Evolutionary conservation across 768 basidiomycete species (phyloP), one percentile per base, ranked within the genome.

Genomic region (Mycena epipterygia): DNA sequence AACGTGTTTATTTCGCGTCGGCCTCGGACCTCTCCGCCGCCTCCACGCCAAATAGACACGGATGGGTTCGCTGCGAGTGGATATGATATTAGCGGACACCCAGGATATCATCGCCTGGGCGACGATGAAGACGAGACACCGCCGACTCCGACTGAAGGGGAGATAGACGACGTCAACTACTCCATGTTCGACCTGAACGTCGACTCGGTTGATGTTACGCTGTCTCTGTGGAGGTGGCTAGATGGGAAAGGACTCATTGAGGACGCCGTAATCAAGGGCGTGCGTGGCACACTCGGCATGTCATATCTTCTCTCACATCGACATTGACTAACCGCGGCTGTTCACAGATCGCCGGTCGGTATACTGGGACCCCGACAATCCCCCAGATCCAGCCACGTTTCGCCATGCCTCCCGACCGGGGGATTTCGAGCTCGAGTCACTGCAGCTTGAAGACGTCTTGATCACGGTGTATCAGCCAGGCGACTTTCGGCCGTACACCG

Each of bases 381-480:
- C 93, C 0, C 86, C 91, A 29, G 90, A 94, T 76, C 96, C 96
- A 12, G 92, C 92, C 3, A 80, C 88, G 23, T 98, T 94, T 81
- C 89, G 97, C 21, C 94, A 95, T 74, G 76, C 84, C 41, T 86
- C 89, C 14, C 87, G 84, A 21, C 89, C 91, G 0, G 95, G 97
- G 25, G 96, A 97, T 79, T 99, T 99, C 79, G 93, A 97, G 75
- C 87, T 99, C 27, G 93, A 97, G 70, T 93, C 90, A 4, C 85
- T 99, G 5, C 90, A 95, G 74, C 85, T 99, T 8, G 95, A 99
- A 79, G 98, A 99, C 77, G 89, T 98, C 12, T 87, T 99, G 16
- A 85, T 98, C 42, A 99, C 97, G 19, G 91, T 99, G 27, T 94
- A 98, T 79, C 97, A 99, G 76, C 97, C 98, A 0, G 93, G 89